Evolutionary conservation across 306 rosid genomes (phyloP), one percentile per base, ranked within the genome.

Genomic region (Comarum palustre): DNA sequence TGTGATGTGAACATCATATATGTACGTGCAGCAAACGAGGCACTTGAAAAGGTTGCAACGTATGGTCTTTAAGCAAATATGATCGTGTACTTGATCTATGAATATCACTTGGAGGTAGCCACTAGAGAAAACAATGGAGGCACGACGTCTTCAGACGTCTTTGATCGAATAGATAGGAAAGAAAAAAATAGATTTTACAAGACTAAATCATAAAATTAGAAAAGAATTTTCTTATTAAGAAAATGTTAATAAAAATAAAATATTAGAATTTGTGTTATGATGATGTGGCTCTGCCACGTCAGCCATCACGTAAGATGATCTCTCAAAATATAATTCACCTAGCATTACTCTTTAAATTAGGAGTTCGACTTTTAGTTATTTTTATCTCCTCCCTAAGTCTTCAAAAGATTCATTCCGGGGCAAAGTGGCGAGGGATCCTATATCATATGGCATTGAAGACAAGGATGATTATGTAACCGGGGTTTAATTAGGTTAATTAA

Each of bases 41-140:
- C 84, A 32, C 72, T 90, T 3, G 93, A 86, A 74, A 90, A 80
- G 79, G 81, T 88, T 63, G 88, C 90, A 5, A 86, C 79, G n/a
- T 77, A 71, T 43, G 93, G 90, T 16, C 77, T 90, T 12, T 1
- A 61, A 48, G 91, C 93, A 34, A 90, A 90, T 76, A 88, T 90
- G 96, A 77, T 86, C 15, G 0, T 83, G 3, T 90, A 86, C 72
- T 64, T 90, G 74, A 84, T 85, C 66, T 69, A 31, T 36, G 84
- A 74, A 12, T 90, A 87, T 82, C 68, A 68, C 4, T 17, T 90
- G 38, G 25, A 84, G 57, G 73, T 88, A 1, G 52, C 81, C 61
- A 76, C 79, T 72, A 89, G 82, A 32, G 76, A 81, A 3, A 88
- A 79, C 46, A 57, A n/a, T n/a, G n/a, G n/a, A n/a, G n/a, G n/a